Base-by-base conservation (phyloP, 805 yeast genomes). In the Schwanniomyces pseudopolymorphus region DNA sequence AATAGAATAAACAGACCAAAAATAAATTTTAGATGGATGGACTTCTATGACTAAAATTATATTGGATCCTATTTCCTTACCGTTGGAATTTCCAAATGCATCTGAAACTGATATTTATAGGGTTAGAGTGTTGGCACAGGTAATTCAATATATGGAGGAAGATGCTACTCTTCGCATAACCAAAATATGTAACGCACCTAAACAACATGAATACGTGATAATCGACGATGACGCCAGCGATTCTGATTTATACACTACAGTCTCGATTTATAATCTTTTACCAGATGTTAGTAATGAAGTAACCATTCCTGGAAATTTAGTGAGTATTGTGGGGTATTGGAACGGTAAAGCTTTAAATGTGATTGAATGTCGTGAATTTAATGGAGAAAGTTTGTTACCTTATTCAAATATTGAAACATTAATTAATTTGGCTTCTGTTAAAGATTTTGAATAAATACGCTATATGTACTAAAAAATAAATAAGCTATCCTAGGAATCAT, bases 91-190 rank as follows among this genome's bases (percentile, higher is more conserved):
- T 38, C 61, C 67, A 2, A 44, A 52, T 21, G 69, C 71, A 2
- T 49, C 65, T 3, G 51, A 47, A 5, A 49, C 59, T 6, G 33
- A 41, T 5, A 52, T 57, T 2, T 51, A 46, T 16, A 48, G 63
- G 37, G 51, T 69, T 3, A 54, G 74, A 17, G 40, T 67, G 13
- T 36, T 69, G 6, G 68, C 56, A 4, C 74, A 69, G 46, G 64
- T 65, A 10, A 46, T 54, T 16, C 53, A 48, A 11, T 63, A 61
- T 42, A 48, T 46, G 27, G 49, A 40, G 5, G 19, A 45, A 7
- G 44, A 41, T 5, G 48, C 57, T 9, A 36, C 35, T 4, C 46
- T 63, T 20, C 25, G 43, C 11, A 50, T 64, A 16, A 36, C 48
- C 10, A 53, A 51, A 28, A 40, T 60, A 6, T 56, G 64, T 33